Base-by-base conservation (phyloP, 169 alveolate genomes). In the Eimeria zaria region DNA sequence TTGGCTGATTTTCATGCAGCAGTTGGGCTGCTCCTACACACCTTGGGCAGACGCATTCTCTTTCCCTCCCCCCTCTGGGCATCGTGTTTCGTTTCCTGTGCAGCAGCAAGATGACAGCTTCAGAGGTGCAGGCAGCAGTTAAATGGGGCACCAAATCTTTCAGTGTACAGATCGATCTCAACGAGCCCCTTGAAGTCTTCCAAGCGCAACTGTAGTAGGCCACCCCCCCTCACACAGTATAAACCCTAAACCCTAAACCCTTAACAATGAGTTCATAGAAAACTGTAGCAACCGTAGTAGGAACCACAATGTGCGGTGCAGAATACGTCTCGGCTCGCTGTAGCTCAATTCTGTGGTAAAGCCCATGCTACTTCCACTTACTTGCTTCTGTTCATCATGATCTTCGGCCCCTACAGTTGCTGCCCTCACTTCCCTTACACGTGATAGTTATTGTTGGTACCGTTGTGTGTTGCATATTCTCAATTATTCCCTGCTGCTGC, bases 141-240 rank as follows among this genome's bases (percentile, higher is more conserved):
- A 83, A 83, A 41, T 83, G 91, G 91, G 91, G 91, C 44, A 30
- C 58, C 51, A 83, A 83, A 67, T 83, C 74, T 22, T 55, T 83
- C 71, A 83, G 53, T 48, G 85, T 92, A 36, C 84, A 92, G 69
- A 67, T 92, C 46, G 92, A 80, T n/a, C 87, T 64, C 55, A 64
- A 55, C 55, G 96, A 92, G 74, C 76, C 96, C 58, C 96, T 92
- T 20, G 92, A 85, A 18, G 91, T 92, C 58, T 78, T 92, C 74
- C 88, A 92, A 30, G 92, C 96, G 1, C 96, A 92, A 73, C 96
- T 92, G 78, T 69, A 76, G 96, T 92, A 11, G 48, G 96, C 27
- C 85, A 41, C 41, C 41, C 78, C 12, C 76, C 48, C 90, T 6
- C 7, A 5, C 64, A 44, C 60, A 14, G 24, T 41, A 4, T 9